These are phyloP conservation scores for Camellia sinensis DNA, from an alignment of 148 eudicot genomes.

Conservation along the genomic window DNA sequence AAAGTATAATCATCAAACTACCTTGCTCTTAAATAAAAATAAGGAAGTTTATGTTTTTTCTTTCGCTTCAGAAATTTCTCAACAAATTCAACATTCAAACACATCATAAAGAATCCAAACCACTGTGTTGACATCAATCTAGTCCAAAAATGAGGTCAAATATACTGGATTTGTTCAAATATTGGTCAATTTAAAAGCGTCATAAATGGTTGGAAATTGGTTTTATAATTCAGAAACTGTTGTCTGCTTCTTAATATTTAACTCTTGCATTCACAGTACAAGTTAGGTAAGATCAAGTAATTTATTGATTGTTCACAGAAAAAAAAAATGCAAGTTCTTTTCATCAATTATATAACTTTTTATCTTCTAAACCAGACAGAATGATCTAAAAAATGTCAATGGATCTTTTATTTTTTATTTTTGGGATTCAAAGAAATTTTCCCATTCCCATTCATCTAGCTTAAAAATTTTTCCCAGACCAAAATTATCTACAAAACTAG, in stretches of 20 bases:
- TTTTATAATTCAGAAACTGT: conserved; percentile 5
- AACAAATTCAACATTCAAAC: too few relatives aligned
- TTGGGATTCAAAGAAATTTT: neutral
- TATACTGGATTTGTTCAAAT: neutral
- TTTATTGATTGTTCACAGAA: neutral
- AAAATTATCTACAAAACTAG: neutral
- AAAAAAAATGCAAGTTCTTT: neutral
- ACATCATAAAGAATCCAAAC: neutral
- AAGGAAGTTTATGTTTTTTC: too few relatives aligned
- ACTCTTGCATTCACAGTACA: neutral
- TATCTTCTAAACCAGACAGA: conserved; percentile 13
- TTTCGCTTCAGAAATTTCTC: too few relatives aligned
- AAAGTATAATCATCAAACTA: conserved; percentile 5
- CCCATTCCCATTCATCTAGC: neutral
- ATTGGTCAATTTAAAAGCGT: neutral
- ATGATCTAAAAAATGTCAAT: conserved; percentile 1
- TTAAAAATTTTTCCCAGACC: neutral
- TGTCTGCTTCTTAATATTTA: neutral
- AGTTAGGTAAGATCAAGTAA: neutral
- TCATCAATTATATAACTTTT: neutral
- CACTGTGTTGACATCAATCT: neutral
- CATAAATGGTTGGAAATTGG: neutral
- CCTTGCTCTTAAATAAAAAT: neutral
- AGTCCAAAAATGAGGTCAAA: neutral
- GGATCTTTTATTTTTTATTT: too few relatives aligned